Evolutionary conservation across 768 basidiomycete genomes (phyloP), one percentile per base, ranked within the genome.

Genomic region (Rubroboletus satanas): DNA sequence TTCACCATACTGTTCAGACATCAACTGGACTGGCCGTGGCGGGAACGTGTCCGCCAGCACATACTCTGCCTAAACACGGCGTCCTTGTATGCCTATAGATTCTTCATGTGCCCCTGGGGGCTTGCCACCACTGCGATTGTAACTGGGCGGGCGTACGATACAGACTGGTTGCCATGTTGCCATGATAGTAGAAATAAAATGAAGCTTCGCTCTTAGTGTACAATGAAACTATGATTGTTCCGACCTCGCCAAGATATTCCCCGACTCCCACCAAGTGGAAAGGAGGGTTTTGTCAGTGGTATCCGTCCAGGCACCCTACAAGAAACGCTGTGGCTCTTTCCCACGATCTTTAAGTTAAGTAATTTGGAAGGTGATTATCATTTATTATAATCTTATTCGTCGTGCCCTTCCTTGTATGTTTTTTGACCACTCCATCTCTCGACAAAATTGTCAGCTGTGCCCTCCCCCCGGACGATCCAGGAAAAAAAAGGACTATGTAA

Each of bases 11-110:
- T 47, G 5, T 35, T 12, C 56, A 90, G 96, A 99, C 77, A 80
- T 96, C 77, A 98, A 97, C 81, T 98, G 96, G 96, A 98, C 95
- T 63, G 96, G 96, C 44, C 92, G 93, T 62, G 96, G 96, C 48
- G 96, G 96, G 61, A 93, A 87, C 62, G 93, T 96, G 53, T 93
- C 96, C 51, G 88, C 94, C 37, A 87, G 83, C 58, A 84, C 88
- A 49, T 98, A 98, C 82, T 75, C 75, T 62, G 87, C 83, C 57
- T 87, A 77, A 74, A 58, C 32, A 43, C 45, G 39, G 37, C n/a
- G 17, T 49, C 28, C 35, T 44, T 50, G 14, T 60, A 51, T 60
- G 31, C 37, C 41, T 49, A 51, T 64, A 62, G 66, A 68, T 53
- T 63, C 29, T 44, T 44, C 45, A 43, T 53, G 28, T 53, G 29